Evolutionary conservation across 345 rosid species (phyloP).

Genomic region (Eucalyptus dawsonii): DNA sequence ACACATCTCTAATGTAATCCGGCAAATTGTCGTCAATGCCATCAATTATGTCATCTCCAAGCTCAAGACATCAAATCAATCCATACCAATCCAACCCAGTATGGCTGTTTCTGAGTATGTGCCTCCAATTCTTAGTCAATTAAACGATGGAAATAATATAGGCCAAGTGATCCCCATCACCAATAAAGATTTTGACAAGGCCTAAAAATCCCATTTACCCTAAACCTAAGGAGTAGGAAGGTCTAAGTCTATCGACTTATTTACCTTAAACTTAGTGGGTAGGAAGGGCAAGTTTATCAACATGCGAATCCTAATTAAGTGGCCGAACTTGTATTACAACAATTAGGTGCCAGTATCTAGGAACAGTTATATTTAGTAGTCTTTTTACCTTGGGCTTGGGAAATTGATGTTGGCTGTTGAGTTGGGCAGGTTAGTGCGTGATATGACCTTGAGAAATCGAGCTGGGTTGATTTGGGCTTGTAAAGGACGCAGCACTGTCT

Average conservation of each 20-base stretch:
- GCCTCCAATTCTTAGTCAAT: neutral
- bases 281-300: neutral
- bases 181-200: neutral
- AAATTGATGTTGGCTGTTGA: neutral
- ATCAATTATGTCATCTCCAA: neutral
- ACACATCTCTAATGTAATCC: neutral
- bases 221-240: neutral
- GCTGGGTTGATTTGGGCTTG: neutral
- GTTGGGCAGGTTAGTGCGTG: neutral
- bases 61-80: neutral
- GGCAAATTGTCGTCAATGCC: neutral
- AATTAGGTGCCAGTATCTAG: neutral
- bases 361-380: neutral
- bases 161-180: neutral
- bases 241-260: neutral
- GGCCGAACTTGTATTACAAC: neutral
- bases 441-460: neutral
- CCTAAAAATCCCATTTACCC: neutral
- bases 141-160: neutral
- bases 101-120: neutral
- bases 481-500: neutral
- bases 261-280: neutral
- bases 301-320: neutral
- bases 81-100: neutral
- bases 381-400: neutral